These are phyloP conservation scores for Neocallimastix lanati DNA, from an alignment of 192 early-diverging fungal species.

Conservation along the genomic window DNA sequence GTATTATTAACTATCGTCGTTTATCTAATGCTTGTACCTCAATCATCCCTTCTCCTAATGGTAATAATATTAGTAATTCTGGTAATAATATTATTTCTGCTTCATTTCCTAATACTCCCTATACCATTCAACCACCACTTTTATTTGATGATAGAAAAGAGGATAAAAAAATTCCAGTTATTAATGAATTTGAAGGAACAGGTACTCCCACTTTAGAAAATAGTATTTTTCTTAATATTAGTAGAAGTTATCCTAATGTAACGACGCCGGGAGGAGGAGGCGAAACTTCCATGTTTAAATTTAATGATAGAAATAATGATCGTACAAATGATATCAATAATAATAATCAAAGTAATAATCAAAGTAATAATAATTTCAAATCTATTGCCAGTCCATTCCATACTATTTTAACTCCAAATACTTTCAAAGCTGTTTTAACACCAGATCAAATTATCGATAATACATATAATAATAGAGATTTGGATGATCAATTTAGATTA, in stretches of 20 bases:
- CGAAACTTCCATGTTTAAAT: no score
- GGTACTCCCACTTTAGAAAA: neutral
- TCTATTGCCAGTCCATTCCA: neutral
- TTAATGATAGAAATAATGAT: no score
- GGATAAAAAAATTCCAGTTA: neutral
- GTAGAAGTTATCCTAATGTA: neutral
- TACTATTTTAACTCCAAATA: neutral
- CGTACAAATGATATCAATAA: no score
- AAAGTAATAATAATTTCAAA: no score
- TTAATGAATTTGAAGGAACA: no score
- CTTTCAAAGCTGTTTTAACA: neutral
- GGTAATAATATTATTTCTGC: no score
- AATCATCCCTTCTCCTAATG: neutral
- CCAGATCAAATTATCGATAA: neutral
- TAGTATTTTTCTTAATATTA: neutral
- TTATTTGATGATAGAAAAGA: neutral
- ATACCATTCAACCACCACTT: no score
- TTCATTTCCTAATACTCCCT: no score
- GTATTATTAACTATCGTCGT: neutral
- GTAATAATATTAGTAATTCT: neutral
- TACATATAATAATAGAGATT: neutral
- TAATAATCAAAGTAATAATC: no score
- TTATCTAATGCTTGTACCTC: neutral
- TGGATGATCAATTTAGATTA: neutral
- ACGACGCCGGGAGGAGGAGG: no score